Base-by-base conservation (phyloP, 306 rosid species). In the Rubus parviflorus region DNA sequence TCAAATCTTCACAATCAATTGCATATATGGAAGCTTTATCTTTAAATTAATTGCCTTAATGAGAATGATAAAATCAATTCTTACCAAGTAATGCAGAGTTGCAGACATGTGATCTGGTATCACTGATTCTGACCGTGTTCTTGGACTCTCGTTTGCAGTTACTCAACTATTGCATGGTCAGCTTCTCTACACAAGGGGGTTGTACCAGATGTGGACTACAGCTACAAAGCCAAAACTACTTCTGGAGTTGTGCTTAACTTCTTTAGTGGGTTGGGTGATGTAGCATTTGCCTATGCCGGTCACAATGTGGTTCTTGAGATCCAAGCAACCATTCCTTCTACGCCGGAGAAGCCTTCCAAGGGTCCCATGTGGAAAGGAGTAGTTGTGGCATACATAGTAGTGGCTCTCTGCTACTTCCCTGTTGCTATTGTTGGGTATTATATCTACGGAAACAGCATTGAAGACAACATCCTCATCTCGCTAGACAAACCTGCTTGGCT, bases 311-410 rank as follows among this genome's bases (percentile, higher is more conserved):
- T 89, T 38, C 35, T 94, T 58, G 98, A 94, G 80, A 94, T 94
- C 78, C 97, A 94, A 70, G 97, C 97, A 56, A 94, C 98, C 7
- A 94, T 94, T 17, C 98, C 98, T 38, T 91, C 97, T 0, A 83
- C 96, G 0, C 87, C 89, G 0, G 93, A 94, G 15, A 83, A 78
- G 4, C 98, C 97, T 48, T 91, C 98, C 12, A 94, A 90, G 80
- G 90, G 79, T 19, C 93, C 98, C 2, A 90, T 94, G 98, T 94
- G 98, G 98, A 90, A 64, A 70, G 98, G 98, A 19, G 94, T 81
- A 1, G 0, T 90, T 4, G 84, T 86, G 42, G 96, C 98, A 4
- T 94, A 94, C 57, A 0, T 89, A 3, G 93, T 90, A 10, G 98
- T 94, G 10, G 96, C 93, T 35, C 14, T 90, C 0, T 90, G 98